Conservation (phyloP, 441 rosid species). For the Populus tomentosa region DNA sequence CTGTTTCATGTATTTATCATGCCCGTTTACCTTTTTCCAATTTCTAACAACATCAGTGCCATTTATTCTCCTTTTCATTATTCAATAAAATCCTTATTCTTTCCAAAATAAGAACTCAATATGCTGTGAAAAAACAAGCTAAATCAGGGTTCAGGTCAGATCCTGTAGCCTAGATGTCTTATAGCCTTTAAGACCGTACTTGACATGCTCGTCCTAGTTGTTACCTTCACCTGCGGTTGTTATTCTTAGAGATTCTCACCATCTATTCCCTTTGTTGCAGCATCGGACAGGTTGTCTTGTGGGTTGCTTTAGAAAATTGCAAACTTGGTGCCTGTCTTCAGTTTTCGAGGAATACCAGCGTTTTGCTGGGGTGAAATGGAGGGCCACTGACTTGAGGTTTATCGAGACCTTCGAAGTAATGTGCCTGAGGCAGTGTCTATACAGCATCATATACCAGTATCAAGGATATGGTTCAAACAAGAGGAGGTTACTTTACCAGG, state of each 20-base stretch:
- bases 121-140: too few species aligned
- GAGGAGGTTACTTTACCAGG: conserved; percentile 62
- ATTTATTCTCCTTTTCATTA: too few species aligned
- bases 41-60: too few species aligned
- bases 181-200: too few species aligned
- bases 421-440: conserved; percentile 53
- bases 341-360: conserved; percentile 70
- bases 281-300: conserved; percentile 93
- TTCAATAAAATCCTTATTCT: too few species aligned
- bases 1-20: too few species aligned
- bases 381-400: conserved; percentile 54
- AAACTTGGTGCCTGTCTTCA: conserved; percentile 78
- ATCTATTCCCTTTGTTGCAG: conserved; percentile 37
- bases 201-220: background rate
- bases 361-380: conserved; percentile 68
- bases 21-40: too few species aligned
- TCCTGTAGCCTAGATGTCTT: too few species aligned
- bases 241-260: background rate
- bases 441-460: conserved; percentile 71
- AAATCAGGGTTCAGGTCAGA: too few species aligned
- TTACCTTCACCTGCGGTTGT: background rate
- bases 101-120: too few species aligned
- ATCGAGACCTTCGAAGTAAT: conserved; percentile 54
- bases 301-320: conserved; percentile 87
- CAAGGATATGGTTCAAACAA: conserved; percentile 79